phyloP scores from a whole-genome alignment of 768 basidiomycete genomes.

The Podaxis sp. region DNA sequence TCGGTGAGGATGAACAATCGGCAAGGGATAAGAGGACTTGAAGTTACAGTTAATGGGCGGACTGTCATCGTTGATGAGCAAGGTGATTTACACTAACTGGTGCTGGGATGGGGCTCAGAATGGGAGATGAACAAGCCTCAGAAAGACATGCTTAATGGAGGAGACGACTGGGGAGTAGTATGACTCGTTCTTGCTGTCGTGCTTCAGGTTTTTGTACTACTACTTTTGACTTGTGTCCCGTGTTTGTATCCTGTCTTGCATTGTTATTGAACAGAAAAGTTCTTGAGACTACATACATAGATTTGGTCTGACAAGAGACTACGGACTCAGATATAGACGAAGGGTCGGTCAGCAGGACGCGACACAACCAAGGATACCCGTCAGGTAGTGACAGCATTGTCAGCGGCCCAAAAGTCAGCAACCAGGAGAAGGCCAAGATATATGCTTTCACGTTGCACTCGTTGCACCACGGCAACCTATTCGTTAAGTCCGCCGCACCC shows the following conservation, averaged over 20 bases:
- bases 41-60: background rate
- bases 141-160: background rate
- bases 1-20: background rate
- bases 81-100: background rate
- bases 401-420: too few relatives aligned
- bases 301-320: background rate
- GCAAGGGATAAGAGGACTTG: background rate
- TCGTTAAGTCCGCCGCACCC: too few relatives aligned
- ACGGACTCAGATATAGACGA: background rate
- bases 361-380: constrained; percentile 44
- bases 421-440: too few relatives aligned
- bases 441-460: too few relatives aligned
- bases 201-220: background rate
- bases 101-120: background rate
- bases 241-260: background rate
- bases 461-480: too few relatives aligned
- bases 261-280: background rate
- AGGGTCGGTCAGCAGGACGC: background rate
- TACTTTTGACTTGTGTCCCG: background rate
- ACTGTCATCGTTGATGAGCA: background rate
- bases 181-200: background rate
- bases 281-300: background rate
- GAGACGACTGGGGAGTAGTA: background rate
- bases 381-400: constrained; percentile 38
- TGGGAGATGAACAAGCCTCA: background rate